Base-by-base conservation (phyloP, 2,329 filamentous ascomycete genomes). In the Colletotrichum tofieldiae region DNA sequence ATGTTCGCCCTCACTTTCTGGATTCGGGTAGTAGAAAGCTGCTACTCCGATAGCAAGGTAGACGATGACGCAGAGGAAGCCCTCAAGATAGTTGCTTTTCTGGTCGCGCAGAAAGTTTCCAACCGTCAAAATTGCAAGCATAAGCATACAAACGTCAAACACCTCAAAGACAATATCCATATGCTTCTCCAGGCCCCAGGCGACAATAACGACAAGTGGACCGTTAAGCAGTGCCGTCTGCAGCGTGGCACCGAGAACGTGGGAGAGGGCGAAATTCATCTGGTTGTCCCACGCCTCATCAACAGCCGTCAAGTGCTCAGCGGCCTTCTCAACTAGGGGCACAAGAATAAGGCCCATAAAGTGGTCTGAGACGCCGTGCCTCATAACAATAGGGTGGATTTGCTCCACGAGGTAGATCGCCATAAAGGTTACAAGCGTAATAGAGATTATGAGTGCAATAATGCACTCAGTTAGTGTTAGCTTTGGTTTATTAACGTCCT, bases 11-110 rank as follows among this genome's bases (percentile, higher is more conserved):
- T 73, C 39, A 7, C 64, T 56, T 0, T 52, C 64, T 11, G 82
- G 81, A 68, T 88, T 86, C 2, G 89, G 89, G 75, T 88, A 90
- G 77, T 87, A 89, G 74, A 82, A 89, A 1, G 88, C 88, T 1
- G 88, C 88, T 1, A 89, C 87, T 11, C 89, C 89, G 75, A 92
- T 89, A 37, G 88, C 87, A 55, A 91, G 78, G 76, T 91, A 92
- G 6, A 91, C 85, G 56, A 93, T 88, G n/a, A 98, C 90, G 75
- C 94, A 94, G 26, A 98, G 87, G 29, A 91, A 89, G 2, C 95
- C 95, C 81, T 98, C 95, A 5, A 98, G 88, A 78, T 97, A 98
- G 79, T 98, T 97, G 73, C 91, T 94, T 86, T 96, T 96, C 75
- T 94, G 91, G 79, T 98, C 95, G 62, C 94, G 88, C 66, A 98